Conservation (phyloP, 2,329 filamentous ascomycete species). For the Pyrenophora graminea region DNA sequence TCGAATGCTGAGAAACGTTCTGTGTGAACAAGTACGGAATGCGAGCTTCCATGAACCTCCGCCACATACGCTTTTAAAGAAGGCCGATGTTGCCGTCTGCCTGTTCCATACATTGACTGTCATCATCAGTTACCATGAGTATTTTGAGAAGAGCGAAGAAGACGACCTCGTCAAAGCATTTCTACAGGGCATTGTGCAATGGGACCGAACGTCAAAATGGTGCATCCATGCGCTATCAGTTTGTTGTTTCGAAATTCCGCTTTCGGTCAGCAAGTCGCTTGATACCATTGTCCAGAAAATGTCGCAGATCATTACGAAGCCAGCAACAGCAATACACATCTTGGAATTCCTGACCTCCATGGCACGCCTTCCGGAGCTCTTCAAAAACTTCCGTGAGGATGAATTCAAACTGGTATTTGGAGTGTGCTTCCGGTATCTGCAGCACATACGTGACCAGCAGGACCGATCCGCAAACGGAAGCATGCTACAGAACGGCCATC, state of each 20-base stretch:
- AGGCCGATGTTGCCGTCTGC: slow-evolving; percentile 85
- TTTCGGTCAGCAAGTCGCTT: slow-evolving; percentile 82
- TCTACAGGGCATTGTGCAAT: slow-evolving; percentile 78
- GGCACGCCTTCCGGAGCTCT: slow-evolving; percentile 80
- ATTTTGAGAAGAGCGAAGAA: slow-evolving; percentile 82
- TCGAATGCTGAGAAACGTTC: slow-evolving; percentile 70
- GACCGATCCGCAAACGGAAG: slow-evolving; percentile 42
- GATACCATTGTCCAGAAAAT: slow-evolving; percentile 89
- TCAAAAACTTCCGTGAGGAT: slow-evolving; percentile 85
- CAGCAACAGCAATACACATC: slow-evolving; percentile 89
- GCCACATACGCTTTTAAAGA: slow-evolving; percentile 74
- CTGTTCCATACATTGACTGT: slow-evolving; percentile 86
- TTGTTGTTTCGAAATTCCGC: slow-evolving; percentile 90
- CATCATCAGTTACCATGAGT: slow-evolving; percentile 85
- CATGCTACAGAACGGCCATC: slow-evolving; percentile 41
- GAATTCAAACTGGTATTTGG: slow-evolving; percentile 94
- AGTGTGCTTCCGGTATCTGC: slow-evolving; percentile 90
- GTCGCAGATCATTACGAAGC: slow-evolving; percentile 93
- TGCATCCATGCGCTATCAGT: slow-evolving; percentile 95
- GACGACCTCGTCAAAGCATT: slow-evolving; percentile 89
- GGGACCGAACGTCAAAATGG: slow-evolving; percentile 84
- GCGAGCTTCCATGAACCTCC: slow-evolving; percentile 83
- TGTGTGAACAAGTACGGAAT: slow-evolving; percentile 82
- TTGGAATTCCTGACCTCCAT: slow-evolving; percentile 92
- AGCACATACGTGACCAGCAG: slow-evolving; percentile 75